A percentile compares a stretch with the other conserved stretches of the same genome.
Evolutionary conservation across 768 basidiomycete genomes (phyloP).

Genomic region (Podaxis sp.): DNA sequence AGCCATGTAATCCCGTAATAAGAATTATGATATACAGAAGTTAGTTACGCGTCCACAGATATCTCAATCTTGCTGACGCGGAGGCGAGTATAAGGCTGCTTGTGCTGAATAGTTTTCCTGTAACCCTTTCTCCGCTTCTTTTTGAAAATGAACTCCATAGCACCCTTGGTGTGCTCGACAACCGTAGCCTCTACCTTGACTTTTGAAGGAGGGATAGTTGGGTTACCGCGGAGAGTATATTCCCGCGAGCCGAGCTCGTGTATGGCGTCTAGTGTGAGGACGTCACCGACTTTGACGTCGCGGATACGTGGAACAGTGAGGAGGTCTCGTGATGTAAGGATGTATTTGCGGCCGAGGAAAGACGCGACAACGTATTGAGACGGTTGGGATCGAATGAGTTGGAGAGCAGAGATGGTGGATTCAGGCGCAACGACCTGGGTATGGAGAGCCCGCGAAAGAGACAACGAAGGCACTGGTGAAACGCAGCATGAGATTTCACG

Average conservation of each 20-base stretch:
- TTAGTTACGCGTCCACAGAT: constrained; percentile 21
- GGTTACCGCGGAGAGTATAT: constrained; percentile 82
- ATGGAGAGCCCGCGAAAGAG: constrained; percentile 18
- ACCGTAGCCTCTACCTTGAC: constrained; percentile 85
- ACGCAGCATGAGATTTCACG: constrained; percentile 6
- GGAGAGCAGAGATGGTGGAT: constrained; percentile 60
- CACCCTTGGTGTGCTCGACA: constrained; percentile 95
- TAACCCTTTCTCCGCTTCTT: constrained; percentile 99
- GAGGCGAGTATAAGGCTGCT: constrained; percentile 93
- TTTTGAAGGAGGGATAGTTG: constrained; percentile 57
- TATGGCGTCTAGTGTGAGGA: constrained; percentile 77
- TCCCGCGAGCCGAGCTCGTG: constrained; percentile 95
- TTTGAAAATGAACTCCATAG: constrained; percentile 89
- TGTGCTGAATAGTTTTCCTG: constrained; percentile 88
- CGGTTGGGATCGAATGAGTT: constrained; percentile 85
- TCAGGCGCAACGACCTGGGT: constrained; percentile 21
- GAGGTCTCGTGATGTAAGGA: constrained; percentile 85
- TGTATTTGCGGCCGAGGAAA: constrained; percentile 82
- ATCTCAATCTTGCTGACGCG: constrained; percentile 80
- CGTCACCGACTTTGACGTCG: constrained; percentile 81
- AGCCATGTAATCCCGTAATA: constrained; percentile 11
- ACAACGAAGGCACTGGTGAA: constrained; percentile 9
- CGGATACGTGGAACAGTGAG: constrained; percentile 92
- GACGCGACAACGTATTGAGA: constrained; percentile 90
- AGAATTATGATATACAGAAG: constrained; percentile 15